Conservation (phyloP, 345 rosid genomes). For the Euphorbia lathyris region DNA sequence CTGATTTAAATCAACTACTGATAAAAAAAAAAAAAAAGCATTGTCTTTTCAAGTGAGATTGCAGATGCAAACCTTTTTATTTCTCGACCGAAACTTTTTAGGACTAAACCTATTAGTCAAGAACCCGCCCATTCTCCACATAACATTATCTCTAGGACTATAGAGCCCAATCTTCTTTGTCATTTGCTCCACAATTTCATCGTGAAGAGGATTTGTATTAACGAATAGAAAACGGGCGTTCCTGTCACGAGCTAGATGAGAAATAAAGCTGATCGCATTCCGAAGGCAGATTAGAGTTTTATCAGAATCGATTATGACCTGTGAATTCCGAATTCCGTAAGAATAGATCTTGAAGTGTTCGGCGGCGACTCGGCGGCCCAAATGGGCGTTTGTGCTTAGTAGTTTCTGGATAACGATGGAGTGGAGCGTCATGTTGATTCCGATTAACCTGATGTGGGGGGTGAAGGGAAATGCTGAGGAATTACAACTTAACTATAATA, state of each 20-base stretch:
- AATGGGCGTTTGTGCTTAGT: slow-evolving; percentile 72
- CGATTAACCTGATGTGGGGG: not conserved
- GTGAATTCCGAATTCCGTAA: slow-evolving; percentile 64
- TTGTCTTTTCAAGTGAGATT: not conserved
- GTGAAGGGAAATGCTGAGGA: not conserved
- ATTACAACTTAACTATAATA: not conserved
- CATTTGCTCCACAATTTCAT: slow-evolving; percentile 79
- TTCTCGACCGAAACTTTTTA: slow-evolving; percentile 83
- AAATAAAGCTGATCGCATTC: slow-evolving; percentile 72
- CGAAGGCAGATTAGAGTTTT: slow-evolving; percentile 90
- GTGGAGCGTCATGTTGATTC: slow-evolving; percentile 65
- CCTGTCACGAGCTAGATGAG: slow-evolving; percentile 52
- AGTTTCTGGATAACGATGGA: slow-evolving; percentile 85
- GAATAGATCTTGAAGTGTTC: slow-evolving; percentile 84
- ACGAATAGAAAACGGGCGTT: slow-evolving; percentile 70
- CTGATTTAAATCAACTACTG: not conserved
- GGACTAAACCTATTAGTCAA: slow-evolving; percentile 86
- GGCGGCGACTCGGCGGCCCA: slow-evolving; percentile 68
- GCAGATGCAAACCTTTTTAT: slow-evolving; percentile 46
- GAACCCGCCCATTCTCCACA: slow-evolving; percentile 83
- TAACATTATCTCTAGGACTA: slow-evolving; percentile 53
- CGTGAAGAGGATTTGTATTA: slow-evolving; percentile 86
- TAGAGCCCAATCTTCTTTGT: slow-evolving; percentile 63
- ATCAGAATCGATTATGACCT: slow-evolving; percentile 74
- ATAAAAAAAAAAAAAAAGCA: not conserved